Conservation (phyloP, 2,329 filamentous ascomycete genomes). For the Cadophora sp. region DNA sequence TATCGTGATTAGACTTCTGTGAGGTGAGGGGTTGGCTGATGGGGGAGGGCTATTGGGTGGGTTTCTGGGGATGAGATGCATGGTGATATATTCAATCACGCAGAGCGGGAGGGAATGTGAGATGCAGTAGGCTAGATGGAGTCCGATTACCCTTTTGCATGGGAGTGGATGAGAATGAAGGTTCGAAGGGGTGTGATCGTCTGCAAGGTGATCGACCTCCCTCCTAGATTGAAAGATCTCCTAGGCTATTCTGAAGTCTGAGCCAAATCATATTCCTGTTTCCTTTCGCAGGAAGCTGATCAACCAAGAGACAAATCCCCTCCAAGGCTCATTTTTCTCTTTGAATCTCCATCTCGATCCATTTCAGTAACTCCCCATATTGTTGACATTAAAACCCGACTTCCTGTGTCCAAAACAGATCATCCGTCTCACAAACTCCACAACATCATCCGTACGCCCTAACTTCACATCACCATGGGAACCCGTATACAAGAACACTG, state of each 20-base stretch:
- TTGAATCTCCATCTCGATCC: not conserved
- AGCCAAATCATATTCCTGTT: too few species aligned
- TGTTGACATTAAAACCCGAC: not conserved
- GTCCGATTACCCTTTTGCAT: not conserved
- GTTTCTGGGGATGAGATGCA: conserved; percentile 2
- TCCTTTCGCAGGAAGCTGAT: too few species aligned
- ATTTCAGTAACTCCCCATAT: not conserved
- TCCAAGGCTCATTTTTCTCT: not conserved
- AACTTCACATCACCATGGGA: conserved; percentile 3
- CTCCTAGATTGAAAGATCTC: too few species aligned
- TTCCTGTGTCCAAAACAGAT: not conserved
- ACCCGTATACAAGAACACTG: conserved; percentile 18
- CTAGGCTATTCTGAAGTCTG: too few species aligned
- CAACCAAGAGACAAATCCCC: not conserved
- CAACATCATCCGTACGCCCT: not conserved
- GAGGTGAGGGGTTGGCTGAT: not conserved
- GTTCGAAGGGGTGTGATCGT: too few species aligned
- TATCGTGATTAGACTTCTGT: not conserved
- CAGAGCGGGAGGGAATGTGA: not conserved
- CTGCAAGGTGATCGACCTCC: too few species aligned
- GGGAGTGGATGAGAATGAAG: not conserved
- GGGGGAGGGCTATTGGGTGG: not conserved
- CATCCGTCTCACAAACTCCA: not conserved
- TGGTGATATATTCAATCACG: not conserved
- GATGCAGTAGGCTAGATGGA: not conserved